Conservation (phyloP, 176 grass and related monocot genomes). For the Musa beccarii region DNA sequence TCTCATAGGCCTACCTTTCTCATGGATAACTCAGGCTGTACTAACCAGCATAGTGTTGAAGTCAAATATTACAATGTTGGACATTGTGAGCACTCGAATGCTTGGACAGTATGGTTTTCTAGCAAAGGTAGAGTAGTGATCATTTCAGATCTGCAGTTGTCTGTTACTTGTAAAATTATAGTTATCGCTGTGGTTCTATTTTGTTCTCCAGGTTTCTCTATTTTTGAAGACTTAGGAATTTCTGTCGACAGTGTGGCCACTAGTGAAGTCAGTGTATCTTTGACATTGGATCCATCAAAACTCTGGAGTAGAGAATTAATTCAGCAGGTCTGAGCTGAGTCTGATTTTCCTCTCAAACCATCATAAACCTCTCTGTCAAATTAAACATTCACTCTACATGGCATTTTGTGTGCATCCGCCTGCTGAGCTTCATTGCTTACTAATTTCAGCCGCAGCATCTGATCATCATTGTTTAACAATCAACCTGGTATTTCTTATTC, state of each 20-base stretch:
- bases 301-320: conserved; percentile 77
- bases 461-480: too few relatives aligned
- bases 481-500: too few relatives aligned
- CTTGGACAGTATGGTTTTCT: conserved; percentile 95
- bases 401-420: background rate
- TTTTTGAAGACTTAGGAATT: conserved; percentile 90
- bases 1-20: background rate
- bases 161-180: background rate
- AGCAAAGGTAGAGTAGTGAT: conserved; percentile 46
- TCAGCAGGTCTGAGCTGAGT: conserved; percentile 35
- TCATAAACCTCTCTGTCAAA: background rate
- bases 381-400: too few relatives aligned
- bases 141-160: background rate
- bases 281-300: conserved; percentile 85
- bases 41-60: conserved; percentile 94
- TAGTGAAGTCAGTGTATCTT: conserved; percentile 90
- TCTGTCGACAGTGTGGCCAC: conserved; percentile 94
- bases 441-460: too few relatives aligned
- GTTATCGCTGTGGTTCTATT: background rate
- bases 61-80: conserved; percentile 94
- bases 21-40: conserved; percentile 42
- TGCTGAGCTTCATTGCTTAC: background rate
- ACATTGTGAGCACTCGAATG: conserved; percentile 92
- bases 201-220: conserved; percentile 49
- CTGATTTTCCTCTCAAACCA: background rate